These are phyloP conservation scores for Lactarius deliciosus DNA, from an alignment of 768 basidiomycete genomes.

Conservation along the genomic window DNA sequence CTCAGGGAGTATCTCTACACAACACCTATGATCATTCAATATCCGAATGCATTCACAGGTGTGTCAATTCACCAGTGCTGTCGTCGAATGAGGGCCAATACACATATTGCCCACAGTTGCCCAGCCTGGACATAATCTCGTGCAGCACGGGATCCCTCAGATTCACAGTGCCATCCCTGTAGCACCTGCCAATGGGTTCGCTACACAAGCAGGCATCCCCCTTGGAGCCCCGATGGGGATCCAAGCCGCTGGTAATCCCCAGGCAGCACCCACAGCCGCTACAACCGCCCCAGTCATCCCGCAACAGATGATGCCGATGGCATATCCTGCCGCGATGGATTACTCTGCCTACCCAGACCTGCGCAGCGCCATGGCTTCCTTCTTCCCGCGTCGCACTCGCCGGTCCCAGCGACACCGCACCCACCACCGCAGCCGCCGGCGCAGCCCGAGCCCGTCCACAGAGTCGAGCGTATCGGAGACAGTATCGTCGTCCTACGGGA, in stretches of 20 bases:
- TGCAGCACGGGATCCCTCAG: constrained; percentile 19
- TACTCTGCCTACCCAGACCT: constrained; percentile 13
- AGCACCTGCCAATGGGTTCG: neutral
- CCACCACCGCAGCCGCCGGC: constrained; percentile 10
- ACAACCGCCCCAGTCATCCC: constrained; percentile 1
- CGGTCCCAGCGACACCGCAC: constrained; percentile 8
- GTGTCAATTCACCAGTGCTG: neutral
- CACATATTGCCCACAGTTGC: constrained; percentile 3
- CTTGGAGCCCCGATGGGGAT: neutral
- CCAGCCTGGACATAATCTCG: constrained; percentile 22
- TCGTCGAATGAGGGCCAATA: neutral
- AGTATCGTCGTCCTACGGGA: constrained; percentile 9
- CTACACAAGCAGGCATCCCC: neutral
- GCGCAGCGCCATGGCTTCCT: neutral
- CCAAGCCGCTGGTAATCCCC: neutral
- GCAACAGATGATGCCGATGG: constrained; percentile 13
- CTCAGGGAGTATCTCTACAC: constrained; percentile 27
- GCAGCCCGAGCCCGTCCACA: constrained; percentile 15
- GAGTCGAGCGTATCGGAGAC: neutral
- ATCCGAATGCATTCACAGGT: constrained; percentile 24
- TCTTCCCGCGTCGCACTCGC: constrained; percentile 15
- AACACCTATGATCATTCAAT: constrained; percentile 27
- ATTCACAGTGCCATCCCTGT: constrained; percentile 18
- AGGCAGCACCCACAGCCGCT: neutral
- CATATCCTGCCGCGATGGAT: neutral